phyloP scores from a whole-genome alignment of 768 basidiomycete species.

The Agrocybe praecox region DNA sequence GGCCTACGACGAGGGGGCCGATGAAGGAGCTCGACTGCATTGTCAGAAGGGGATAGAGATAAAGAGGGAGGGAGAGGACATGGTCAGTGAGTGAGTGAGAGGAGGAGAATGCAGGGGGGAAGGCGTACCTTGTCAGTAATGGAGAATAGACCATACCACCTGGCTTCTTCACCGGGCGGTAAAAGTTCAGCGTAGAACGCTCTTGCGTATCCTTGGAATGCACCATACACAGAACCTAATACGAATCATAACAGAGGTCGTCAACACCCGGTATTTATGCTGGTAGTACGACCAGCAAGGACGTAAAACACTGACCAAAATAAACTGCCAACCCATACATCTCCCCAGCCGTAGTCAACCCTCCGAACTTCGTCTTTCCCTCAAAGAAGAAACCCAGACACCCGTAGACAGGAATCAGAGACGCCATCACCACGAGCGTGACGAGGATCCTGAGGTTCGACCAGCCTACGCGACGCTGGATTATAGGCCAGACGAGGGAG shows the following conservation, averaged over 20 bases:
- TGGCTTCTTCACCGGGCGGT: slow-evolving; percentile 85
- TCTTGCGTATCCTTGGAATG: slow-evolving; percentile 89
- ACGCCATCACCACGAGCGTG: slow-evolving; percentile 65
- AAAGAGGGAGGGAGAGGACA: neutral
- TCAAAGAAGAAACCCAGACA: slow-evolving; percentile 78
- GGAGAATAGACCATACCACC: slow-evolving; percentile 88
- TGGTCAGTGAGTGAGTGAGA: neutral
- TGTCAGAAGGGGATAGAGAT: slow-evolving; percentile 5
- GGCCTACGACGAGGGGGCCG: slow-evolving; percentile 85
- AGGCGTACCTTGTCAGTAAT: slow-evolving; percentile 82
- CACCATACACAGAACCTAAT: slow-evolving; percentile 80
- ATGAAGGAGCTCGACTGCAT: slow-evolving; percentile 88
- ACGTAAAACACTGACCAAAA: slow-evolving; percentile 58
- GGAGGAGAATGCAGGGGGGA: neutral
- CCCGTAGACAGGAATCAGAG: slow-evolving; percentile 76
- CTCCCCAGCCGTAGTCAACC: slow-evolving; percentile 77
- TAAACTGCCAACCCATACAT: slow-evolving; percentile 85
- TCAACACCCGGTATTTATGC: too few species aligned
- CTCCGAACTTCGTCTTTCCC: slow-evolving; percentile 57
- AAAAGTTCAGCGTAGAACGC: slow-evolving; percentile 88
- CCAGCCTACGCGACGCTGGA: slow-evolving; percentile 69
- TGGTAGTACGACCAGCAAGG: neutral
- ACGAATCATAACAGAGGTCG: too few species aligned
- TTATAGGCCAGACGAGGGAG: slow-evolving; percentile 75
- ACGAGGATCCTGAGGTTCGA: slow-evolving; percentile 71